Percentiles rank a stretch among this genome's conserved stretches.
Evolutionary conservation across 306 rosid species (phyloP).

Genomic region (Cicer chorassanicum): DNA sequence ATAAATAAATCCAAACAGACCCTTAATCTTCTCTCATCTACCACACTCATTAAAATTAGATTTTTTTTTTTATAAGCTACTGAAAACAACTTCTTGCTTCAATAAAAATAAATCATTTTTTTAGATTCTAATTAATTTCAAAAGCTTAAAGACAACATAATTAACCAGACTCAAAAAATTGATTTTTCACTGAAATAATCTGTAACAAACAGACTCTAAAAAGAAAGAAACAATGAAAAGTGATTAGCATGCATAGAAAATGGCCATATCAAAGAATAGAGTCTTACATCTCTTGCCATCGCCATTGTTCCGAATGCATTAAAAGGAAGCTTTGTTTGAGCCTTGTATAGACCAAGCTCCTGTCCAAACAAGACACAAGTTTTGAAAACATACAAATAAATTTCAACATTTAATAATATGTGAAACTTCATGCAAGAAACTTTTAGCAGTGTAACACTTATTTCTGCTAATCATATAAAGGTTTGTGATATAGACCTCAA

Average conservation of each 20-base stretch:
- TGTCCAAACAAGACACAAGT: constrained; percentile 45
- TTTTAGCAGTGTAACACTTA: not conserved
- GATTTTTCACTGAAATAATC: too few species aligned
- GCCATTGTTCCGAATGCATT: constrained; percentile 99
- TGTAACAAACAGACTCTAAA: too few species aligned
- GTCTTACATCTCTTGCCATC: constrained; percentile 95
- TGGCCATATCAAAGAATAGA: constrained; percentile 8
- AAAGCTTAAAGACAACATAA: too few species aligned
- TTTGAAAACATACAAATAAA: not conserved
- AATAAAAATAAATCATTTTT: not conserved
- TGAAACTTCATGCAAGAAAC: constrained; percentile 21
- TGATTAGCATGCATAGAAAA: constrained; percentile 1
- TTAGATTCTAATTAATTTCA: too few species aligned
- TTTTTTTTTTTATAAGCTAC: too few species aligned
- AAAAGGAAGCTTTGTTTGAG: constrained; percentile 95
- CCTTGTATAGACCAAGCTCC: constrained; percentile 99
- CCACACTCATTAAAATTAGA: too few species aligned
- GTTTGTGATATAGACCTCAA: not conserved
- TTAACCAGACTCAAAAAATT: too few species aligned
- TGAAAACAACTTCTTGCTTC: not conserved
- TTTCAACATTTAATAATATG: not conserved
- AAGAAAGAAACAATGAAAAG: not conserved
- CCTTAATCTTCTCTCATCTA: too few species aligned
- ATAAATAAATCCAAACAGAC: too few species aligned
- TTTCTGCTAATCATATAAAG: not conserved